A percentile compares a stretch with the other conserved stretches of the same genome.
These are phyloP conservation scores for Penicillium salamii DNA, from an alignment of 495 filamentous ascomycete species.

Conservation along the genomic window DNA sequence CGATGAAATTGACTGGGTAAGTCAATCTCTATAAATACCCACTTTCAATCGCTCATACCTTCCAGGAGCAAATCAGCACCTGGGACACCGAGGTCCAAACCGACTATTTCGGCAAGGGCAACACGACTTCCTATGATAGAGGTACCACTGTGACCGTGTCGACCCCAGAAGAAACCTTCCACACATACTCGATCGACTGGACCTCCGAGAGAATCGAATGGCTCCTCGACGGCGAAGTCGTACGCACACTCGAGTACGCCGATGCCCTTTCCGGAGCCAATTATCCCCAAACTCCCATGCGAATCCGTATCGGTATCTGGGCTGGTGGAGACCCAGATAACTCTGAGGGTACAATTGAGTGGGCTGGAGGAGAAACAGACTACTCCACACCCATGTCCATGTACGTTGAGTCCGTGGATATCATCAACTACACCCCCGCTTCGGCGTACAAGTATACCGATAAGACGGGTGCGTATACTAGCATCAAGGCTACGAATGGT, in stretches of 20 bases:
- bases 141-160: conserved; percentile 54
- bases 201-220: conserved; percentile 69
- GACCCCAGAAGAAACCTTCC: conserved; percentile 65
- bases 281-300: conserved; percentile 91
- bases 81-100: conserved; percentile 67
- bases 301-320: conserved; percentile 85
- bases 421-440: conserved; percentile 30
- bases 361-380: conserved; percentile 79
- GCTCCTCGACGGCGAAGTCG: conserved; percentile 73
- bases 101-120: conserved; percentile 94
- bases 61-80: conserved; percentile 55
- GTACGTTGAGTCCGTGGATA: conserved; percentile 62
- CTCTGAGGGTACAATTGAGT: conserved; percentile 57
- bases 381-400: conserved; percentile 78
- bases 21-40: conserved; percentile 15
- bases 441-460: conserved; percentile 69
- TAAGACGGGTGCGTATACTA: conserved; percentile 64
- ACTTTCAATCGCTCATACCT: neutral
- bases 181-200: conserved; percentile 89
- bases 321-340: conserved; percentile 76
- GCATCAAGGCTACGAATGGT: conserved; percentile 56
- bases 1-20: conserved; percentile 94
- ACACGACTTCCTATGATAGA: conserved; percentile 75
- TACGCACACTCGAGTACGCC: conserved; percentile 65
- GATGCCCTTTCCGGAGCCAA: conserved; percentile 61